Evolutionary conservation across 108 stramenopile species (phyloP).

Genomic region (Cyclotella kingstonii): DNA sequence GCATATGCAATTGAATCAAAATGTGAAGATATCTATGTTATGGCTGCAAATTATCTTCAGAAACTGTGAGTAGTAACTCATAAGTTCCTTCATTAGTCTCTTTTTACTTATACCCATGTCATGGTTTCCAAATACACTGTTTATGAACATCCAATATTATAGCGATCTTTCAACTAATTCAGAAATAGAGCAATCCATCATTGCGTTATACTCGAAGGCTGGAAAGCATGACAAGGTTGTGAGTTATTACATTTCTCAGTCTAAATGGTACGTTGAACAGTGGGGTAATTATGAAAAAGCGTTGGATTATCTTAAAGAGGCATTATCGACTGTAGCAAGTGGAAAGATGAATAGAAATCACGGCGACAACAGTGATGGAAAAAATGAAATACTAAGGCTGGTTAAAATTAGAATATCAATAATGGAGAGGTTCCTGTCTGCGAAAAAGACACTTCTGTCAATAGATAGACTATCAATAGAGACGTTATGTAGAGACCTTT

Average conservation of each 20-base stretch:
- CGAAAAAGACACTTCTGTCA: not conserved
- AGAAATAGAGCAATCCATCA: conserved; percentile 63
- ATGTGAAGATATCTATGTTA: conserved; percentile 57
- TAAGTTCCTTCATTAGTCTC: not conserved
- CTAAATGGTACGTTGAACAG: conserved; percentile 66
- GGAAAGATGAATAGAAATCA: not conserved
- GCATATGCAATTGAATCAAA: conserved; percentile 56
- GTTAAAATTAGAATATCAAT: conserved; percentile 8
- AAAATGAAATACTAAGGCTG: conserved; percentile 1
- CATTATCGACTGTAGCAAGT: conserved; percentile 16
- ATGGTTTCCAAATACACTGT: too few species aligned
- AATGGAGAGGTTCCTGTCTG: conserved; percentile 4
- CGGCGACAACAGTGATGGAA: not conserved
- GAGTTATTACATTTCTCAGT: conserved; percentile 65
- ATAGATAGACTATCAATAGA: conserved; percentile 16
- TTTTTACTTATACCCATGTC: not conserved
- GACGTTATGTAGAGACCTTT: conserved; percentile 8
- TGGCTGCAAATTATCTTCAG: conserved; percentile 76
- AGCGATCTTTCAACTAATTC: conserved; percentile 13
- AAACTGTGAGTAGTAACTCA: conserved; percentile 25
- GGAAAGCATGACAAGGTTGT: conserved; percentile 55
- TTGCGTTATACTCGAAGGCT: conserved; percentile 70
- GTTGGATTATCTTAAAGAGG: conserved; percentile 57
- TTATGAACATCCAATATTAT: too few species aligned
- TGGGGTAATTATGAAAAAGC: conserved; percentile 69